Evolutionary conservation across 148 eudicot species (phyloP), one percentile per base, ranked within the genome.

Genomic region (Rhododendron ferrugineum): DNA sequence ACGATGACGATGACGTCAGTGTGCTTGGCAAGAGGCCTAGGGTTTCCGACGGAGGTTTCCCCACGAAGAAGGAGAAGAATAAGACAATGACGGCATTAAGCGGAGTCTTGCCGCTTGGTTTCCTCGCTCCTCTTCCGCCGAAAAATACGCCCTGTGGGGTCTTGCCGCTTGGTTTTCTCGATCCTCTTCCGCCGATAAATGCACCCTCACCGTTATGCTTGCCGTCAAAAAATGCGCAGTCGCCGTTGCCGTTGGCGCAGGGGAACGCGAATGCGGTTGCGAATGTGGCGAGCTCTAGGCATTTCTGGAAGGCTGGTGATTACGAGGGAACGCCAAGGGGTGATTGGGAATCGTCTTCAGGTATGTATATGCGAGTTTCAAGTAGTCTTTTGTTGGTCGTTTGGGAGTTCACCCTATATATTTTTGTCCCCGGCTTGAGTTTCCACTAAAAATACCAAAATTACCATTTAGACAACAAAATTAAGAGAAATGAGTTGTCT

Each of bases 261-360:
- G 42, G 30, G 70, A 52, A 16, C 10, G 70, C 20, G 7, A 72
- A 40, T 46, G 34, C 76, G 6, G 15, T 40, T 49, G 32, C 75
- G 30, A 72, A 30, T 30, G 75, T 78, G 11, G 47, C 8, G 74
- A 54, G 87, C 1, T 89, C 86, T 79, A 96, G 93, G 90, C 97
- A 95, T 90, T 95, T 96, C 82, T 96, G 98, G 99, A 96, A 95
- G 86, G 99, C 99, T 1, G 99, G 98, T 14, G 97, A 94, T 76
- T 96, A 88, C 46, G 99, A 93, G 13, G 97, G 87, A 11, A 36
- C 87, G 15, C 85, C 89, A 0, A 32, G 54, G 46, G 89, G 85
- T 13, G 90, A 82, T 74, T 93, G 94, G 94, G 94, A 88, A 8
- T 23, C 82, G 0, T 50, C 86, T 34, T 81, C 70, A 36, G 83